Percentiles rank a stretch among this genome's conserved stretches.
These are phyloP conservation scores for Singerocomus inundabilis DNA, from an alignment of 1,284 basidiomycete genomes.

Conservation along the genomic window DNA sequence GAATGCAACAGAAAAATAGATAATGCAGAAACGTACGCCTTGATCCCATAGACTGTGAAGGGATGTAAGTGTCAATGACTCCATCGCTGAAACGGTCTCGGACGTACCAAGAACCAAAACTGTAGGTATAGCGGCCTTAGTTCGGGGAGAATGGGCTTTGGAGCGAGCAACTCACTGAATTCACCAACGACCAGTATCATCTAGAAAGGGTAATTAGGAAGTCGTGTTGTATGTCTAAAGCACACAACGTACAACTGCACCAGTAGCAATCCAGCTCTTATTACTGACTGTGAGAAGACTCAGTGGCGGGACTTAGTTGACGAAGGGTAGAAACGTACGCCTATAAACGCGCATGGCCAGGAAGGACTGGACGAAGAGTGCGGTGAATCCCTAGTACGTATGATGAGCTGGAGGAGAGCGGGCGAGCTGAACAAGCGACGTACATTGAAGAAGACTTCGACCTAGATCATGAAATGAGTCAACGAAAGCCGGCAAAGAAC, in stretches of 20 bases:
- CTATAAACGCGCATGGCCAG: constrained; percentile 29
- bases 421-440: not conserved
- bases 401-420: not conserved
- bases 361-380: constrained; percentile 18
- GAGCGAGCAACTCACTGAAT: constrained; percentile 42
- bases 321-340: constrained; percentile 15
- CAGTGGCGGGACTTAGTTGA: not conserved
- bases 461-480: constrained; percentile 16
- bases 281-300: constrained; percentile 28
- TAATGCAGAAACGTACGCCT: constrained; percentile 36
- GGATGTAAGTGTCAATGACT: constrained; percentile 5
- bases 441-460: constrained; percentile 39
- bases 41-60: constrained; percentile 37
- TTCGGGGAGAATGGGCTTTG: not conserved
- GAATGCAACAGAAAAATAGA: not conserved
- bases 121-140: constrained; percentile 1
- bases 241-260: constrained; percentile 12
- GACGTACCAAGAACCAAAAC: constrained; percentile 22
- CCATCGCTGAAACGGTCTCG: not conserved
- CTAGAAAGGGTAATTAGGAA: constrained; percentile 7
- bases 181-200: constrained; percentile 45
- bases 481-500: not conserved
- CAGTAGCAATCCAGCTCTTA: constrained; percentile 23
- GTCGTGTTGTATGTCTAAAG: not conserved
- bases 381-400: constrained; percentile 27